Conservation (phyloP, 805 yeast genomes). For the Ogataea trehaloabstinens region DNA sequence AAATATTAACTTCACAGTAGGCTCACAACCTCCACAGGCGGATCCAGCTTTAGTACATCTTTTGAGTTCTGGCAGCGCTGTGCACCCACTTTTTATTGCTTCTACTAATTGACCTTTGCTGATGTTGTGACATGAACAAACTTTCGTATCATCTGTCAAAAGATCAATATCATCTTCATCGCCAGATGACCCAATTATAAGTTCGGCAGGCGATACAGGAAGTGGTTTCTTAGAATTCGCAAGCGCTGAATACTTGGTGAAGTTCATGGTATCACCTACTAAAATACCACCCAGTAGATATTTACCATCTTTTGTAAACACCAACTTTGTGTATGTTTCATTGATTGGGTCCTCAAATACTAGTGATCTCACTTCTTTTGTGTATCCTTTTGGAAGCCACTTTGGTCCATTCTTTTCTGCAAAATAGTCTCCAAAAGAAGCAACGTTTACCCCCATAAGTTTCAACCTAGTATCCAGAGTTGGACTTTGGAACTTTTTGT, state of each 20-base stretch:
- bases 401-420: conserved; percentile 35
- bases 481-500: conserved; percentile 31
- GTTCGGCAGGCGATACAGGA: conserved; percentile 31
- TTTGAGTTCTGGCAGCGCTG: conserved; percentile 32
- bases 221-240: conserved; percentile 27
- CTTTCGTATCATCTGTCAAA: conserved; percentile 35
- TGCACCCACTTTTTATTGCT: conserved; percentile 30
- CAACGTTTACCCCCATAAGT: conserved; percentile 39
- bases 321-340: conserved; percentile 33
- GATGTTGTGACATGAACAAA: conserved; percentile 37
- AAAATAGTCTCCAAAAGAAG: conserved; percentile 38
- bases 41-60: conserved; percentile 38
- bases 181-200: conserved; percentile 27
- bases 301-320: conserved; percentile 34
- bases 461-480: conserved; percentile 36
- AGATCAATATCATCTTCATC: conserved; percentile 28
- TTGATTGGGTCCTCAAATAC: conserved; percentile 34
- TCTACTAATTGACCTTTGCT: conserved; percentile 32
- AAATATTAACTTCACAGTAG: conserved; percentile 35
- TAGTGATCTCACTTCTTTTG: conserved; percentile 25
- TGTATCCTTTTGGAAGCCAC: conserved; percentile 30
- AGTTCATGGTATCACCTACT: conserved; percentile 34
- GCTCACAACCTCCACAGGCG: conserved; percentile 40
- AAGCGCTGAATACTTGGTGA: conserved; percentile 32
- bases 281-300: conserved; percentile 37